Base-by-base conservation (phyloP, 805 yeast species). In the Kuraishia floccosa region DNA sequence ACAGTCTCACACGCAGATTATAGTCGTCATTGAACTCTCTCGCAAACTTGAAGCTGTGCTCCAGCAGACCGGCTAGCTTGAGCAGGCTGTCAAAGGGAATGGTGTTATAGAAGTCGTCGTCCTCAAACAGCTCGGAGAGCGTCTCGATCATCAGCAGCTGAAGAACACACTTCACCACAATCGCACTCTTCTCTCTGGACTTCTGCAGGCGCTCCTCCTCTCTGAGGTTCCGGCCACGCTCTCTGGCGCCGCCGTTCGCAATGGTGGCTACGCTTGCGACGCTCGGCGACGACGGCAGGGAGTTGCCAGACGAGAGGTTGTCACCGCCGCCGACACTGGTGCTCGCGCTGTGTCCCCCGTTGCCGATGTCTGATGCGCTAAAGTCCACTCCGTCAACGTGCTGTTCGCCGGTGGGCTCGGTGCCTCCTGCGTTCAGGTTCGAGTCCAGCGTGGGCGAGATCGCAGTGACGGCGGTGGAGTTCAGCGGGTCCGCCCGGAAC, bases 161-260 rank as follows among this genome's bases (percentile, higher is more conserved):
- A 41, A 89, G 60, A 15, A 91, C 93, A 56, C 96, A 85, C 53
- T 87, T 87, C 28, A 86, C 84, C 26, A 91, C 94, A 47, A 89
- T 84, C 0, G 80, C 65, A 17, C 84, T 75, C 46, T 76, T 78
- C 15, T 72, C 71, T 36, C 61, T 67, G 14, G 72, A 54, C 42
- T 63, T 65, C 33, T 60, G 61, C 25, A 59, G 32, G 23, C 64
- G 56, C 18, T 60, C 67, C 15, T 56, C 43, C 31, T 62, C 47
- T 32, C 41, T 21, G n/a, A n/a, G n/a, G n/a, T n/a, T n/a, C n/a
- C n/a, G n/a, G n/a, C n/a, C n/a, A n/a, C n/a, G 28, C 28, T 8
- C 12, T 7, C 7, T 40, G 18, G n/a, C n/a, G n/a, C n/a, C n/a
- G n/a, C n/a, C n/a, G n/a, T n/a, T n/a, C n/a, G n/a, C n/a, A 39